Conservation (phyloP, 495 filamentous ascomycete genomes). For the Podospora fimiseda region DNA sequence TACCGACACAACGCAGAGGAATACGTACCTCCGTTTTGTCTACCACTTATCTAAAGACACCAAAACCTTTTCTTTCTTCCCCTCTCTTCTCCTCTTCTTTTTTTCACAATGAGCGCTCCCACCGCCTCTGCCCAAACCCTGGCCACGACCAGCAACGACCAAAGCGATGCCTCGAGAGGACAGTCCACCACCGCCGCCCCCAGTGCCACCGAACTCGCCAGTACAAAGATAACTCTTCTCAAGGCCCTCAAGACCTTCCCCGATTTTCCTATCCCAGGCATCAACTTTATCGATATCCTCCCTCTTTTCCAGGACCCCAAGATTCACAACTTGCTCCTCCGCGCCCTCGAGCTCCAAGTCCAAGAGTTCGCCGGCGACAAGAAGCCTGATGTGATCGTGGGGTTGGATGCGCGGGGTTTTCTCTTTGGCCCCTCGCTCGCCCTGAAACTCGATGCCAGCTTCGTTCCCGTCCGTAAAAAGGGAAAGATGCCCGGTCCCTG, state of each 20-base stretch:
- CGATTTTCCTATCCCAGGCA: slow-evolving; percentile 90
- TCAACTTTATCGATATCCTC: slow-evolving; percentile 97
- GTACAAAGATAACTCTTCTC: slow-evolving; percentile 73
- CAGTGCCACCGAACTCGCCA: slow-evolving; percentile 81
- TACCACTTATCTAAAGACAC: background rate
- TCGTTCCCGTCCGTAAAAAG: slow-evolving; percentile 91
- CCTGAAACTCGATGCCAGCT: slow-evolving; percentile 74
- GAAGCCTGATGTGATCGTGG: slow-evolving; percentile 85
- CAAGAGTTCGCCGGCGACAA: slow-evolving; percentile 37
- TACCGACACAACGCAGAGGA: background rate
- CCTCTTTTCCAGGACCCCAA: slow-evolving; percentile 82
- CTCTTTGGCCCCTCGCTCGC: slow-evolving; percentile 91
- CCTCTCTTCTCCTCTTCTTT: slow-evolving; percentile 23
- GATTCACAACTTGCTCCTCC: slow-evolving; percentile 70
- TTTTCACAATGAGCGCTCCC: slow-evolving; percentile 55
- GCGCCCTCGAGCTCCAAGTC: slow-evolving; percentile 82
- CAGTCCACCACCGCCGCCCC: slow-evolving; percentile 57
- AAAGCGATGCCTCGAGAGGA: slow-evolving; percentile 51
- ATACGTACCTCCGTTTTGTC: background rate
- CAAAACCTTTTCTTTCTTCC: slow-evolving; percentile 12
- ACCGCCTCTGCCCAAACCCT: slow-evolving; percentile 25
- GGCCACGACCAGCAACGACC: slow-evolving; percentile 19
- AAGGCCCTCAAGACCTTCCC: slow-evolving; percentile 61
- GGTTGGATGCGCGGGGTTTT: slow-evolving; percentile 90
- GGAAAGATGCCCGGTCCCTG: slow-evolving; percentile 93